Conservation (phyloP, 768 basidiomycete species). For the Fistulinella prunicolor region DNA sequence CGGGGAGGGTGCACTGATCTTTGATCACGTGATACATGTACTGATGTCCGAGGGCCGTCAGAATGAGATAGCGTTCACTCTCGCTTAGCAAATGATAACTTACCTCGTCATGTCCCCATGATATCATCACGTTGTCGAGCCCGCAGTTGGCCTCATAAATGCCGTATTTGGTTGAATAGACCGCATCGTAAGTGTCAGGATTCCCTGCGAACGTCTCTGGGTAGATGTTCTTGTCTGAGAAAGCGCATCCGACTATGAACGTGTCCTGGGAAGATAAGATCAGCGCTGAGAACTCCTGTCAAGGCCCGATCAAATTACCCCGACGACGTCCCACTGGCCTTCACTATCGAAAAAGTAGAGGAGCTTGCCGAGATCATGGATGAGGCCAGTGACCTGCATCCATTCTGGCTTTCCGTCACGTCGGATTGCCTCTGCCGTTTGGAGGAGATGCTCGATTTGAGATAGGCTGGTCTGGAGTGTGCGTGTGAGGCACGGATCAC, state of each 20-base stretch:
- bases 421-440: slow-evolving; percentile 89
- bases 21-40: slow-evolving; percentile 84
- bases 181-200: slow-evolving; percentile 60
- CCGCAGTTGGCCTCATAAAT: slow-evolving; percentile 80
- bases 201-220: slow-evolving; percentile 75
- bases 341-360: slow-evolving; percentile 79
- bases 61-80: not conserved
- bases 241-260: slow-evolving; percentile 81
- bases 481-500: slow-evolving; percentile 11
- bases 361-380: slow-evolving; percentile 90
- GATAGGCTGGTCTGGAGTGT: slow-evolving; percentile 60
- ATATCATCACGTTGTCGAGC: slow-evolving; percentile 83
- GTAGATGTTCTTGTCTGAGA: slow-evolving; percentile 81
- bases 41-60: slow-evolving; percentile 34
- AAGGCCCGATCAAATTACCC: slow-evolving; percentile 43
- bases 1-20: slow-evolving; percentile 76
- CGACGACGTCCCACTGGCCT: slow-evolving; percentile 95
- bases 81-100: slow-evolving; percentile 19
- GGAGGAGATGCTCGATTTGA: slow-evolving; percentile 88
- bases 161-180: slow-evolving; percentile 70
- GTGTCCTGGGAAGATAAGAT: slow-evolving; percentile 47
- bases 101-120: slow-evolving; percentile 92
- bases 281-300: not conserved
- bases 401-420: slow-evolving; percentile 85
- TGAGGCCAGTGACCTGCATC: slow-evolving; percentile 87